Percentiles rank a stretch among this genome's conserved stretches.
Conservation (phyloP, 2,329 filamentous ascomycete genomes). For the Didymella sp. region DNA sequence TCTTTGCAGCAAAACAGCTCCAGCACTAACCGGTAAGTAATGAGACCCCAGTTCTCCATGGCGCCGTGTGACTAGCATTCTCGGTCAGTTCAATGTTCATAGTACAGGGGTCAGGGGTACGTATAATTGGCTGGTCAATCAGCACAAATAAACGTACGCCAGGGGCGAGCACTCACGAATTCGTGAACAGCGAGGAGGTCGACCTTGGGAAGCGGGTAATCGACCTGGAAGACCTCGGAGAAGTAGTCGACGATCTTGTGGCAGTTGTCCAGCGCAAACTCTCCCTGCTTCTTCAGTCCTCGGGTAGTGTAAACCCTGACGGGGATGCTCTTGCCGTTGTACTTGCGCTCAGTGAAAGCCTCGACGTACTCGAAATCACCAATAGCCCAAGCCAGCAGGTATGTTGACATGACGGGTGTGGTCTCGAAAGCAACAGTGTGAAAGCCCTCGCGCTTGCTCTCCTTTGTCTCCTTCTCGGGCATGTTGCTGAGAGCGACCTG, state of each 20-base stretch:
- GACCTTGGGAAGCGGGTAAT: constrained; percentile 91
- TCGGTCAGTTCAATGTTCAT: constrained; percentile 50
- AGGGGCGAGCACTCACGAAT: constrained; percentile 67
- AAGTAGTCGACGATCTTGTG: constrained; percentile 96
- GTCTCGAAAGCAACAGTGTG: constrained; percentile 91
- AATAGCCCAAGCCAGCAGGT: constrained; percentile 92
- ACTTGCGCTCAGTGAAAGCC: constrained; percentile 84
- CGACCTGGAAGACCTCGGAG: constrained; percentile 88
- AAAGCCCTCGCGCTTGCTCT: constrained; percentile 71
- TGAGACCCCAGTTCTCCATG: constrained; percentile 99
- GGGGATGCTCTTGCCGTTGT: constrained; percentile 88
- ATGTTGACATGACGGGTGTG: constrained; percentile 94
- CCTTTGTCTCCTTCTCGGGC: constrained; percentile 79
- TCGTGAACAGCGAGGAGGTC: constrained; percentile 95
- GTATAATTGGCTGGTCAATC: constrained; percentile 52
- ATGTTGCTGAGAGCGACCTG: constrained; percentile 94
- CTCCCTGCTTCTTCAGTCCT: constrained; percentile 91
- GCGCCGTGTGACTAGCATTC: constrained; percentile 70
- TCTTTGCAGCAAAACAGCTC: background rate
- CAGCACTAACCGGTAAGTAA: constrained; percentile 75
- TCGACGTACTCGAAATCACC: constrained; percentile 98
- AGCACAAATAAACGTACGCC: constrained; percentile 24
- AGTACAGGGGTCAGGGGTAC: constrained; percentile 35
- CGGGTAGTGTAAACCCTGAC: constrained; percentile 95
- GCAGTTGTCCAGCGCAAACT: constrained; percentile 87